phyloP scores from a whole-genome alignment of 306 rosid genomes.

The Heteromeles arbutifolia region DNA sequence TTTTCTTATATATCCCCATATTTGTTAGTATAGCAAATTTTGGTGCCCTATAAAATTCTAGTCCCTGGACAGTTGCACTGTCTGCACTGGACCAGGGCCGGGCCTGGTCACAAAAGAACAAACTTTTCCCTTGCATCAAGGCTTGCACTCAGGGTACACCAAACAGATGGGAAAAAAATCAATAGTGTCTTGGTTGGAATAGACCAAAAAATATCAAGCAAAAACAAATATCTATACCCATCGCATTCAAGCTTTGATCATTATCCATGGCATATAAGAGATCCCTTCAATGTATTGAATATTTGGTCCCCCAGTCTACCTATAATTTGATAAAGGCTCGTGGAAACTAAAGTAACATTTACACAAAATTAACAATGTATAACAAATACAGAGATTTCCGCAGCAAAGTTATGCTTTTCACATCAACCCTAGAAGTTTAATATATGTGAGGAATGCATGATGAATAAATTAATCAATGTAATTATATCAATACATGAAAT shows the following conservation, averaged over 20 bases:
- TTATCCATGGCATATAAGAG: neutral
- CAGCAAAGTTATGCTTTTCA: conserved; percentile 14
- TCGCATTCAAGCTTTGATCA: conserved; percentile 6
- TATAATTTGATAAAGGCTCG: neutral
- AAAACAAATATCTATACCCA: neutral
- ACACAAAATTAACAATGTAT: neutral
- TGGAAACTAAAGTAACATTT: neutral
- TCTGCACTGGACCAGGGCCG: no score
- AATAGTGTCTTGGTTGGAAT: neutral
- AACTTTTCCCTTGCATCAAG: no score
- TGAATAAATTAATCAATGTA: neutral
- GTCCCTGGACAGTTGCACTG: no score
- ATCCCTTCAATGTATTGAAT: neutral
- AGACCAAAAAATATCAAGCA: neutral
- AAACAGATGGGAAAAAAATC: neutral
- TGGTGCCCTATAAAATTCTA: no score
- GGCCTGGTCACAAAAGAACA: no score
- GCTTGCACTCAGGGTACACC: no score
- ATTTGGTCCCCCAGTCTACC: neutral
- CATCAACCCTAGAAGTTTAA: neutral
- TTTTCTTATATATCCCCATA: no score
- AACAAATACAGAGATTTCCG: conserved; percentile 12
- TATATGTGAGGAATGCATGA: conserved; percentile 8
- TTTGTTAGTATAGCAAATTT: no score
- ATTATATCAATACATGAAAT: neutral